These are phyloP conservation scores for Aspergillus conjunctus DNA, from an alignment of 495 filamentous ascomycete species.

Conservation along the genomic window DNA sequence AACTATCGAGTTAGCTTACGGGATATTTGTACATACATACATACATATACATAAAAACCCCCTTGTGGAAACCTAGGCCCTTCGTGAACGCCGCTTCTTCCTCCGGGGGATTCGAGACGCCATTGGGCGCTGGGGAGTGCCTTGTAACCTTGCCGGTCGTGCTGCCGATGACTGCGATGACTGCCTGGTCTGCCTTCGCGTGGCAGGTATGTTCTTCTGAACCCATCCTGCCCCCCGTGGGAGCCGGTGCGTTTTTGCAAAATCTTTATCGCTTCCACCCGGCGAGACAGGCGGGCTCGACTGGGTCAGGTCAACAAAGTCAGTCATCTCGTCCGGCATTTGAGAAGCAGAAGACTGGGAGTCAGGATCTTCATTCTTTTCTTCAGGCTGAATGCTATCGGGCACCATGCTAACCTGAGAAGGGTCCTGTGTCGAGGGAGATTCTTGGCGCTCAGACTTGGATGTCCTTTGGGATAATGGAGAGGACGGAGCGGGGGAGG, in stretches of 20 bases:
- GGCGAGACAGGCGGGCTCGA: conserved; percentile 41
- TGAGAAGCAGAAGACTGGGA: conserved; percentile 26
- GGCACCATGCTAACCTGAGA: conserved; percentile 18
- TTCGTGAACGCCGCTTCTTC: conserved; percentile 2
- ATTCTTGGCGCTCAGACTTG: background rate
- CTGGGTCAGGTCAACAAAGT: conserved; percentile 50
- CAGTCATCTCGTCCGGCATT: conserved; percentile 37
- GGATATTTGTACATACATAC: conserved; percentile 8
- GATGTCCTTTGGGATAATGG: conserved; percentile 23
- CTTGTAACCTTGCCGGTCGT: conserved; percentile 11
- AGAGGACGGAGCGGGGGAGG: conserved; percentile 16
- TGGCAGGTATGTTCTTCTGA: conserved; percentile 30
- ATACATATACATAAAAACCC: conserved; percentile 1
- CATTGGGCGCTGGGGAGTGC: background rate
- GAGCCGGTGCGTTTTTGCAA: conserved; percentile 32
- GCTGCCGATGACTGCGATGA: conserved; percentile 24
- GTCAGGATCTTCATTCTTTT: background rate
- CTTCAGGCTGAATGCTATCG: conserved; percentile 4
- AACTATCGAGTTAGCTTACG: background rate
- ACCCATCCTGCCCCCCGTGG: conserved; percentile 43
- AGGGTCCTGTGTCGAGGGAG: conserved; percentile 9
- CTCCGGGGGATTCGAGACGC: conserved; percentile 6
- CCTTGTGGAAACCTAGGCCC: background rate
- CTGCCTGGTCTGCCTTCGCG: conserved; percentile 23
- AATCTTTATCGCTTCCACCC: conserved; percentile 32